Evolutionary conservation across 1,284 basidiomycete species (phyloP).

Genomic region (Cyathus pygmaeus): DNA sequence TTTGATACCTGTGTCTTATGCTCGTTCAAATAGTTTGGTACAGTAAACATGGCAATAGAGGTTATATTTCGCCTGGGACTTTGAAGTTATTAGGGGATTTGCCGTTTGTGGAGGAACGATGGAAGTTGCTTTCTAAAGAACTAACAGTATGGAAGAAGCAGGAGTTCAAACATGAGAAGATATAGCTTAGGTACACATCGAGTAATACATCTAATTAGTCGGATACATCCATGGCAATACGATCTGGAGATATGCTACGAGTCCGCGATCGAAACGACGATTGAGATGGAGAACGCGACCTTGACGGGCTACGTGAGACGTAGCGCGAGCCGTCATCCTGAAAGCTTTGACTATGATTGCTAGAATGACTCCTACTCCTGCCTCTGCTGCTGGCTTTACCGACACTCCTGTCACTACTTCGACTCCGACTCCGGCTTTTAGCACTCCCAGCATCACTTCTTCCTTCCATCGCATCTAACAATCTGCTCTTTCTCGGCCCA

Average conservation of each 20-base stretch:
- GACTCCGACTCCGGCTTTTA: slow-evolving; percentile 45
- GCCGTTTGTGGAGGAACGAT: slow-evolving; percentile 74
- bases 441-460: slow-evolving; percentile 61
- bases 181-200: slow-evolving; percentile 15
- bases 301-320: slow-evolving; percentile 70
- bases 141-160: slow-evolving; percentile 70
- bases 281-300: slow-evolving; percentile 54
- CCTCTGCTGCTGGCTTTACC: slow-evolving; percentile 34
- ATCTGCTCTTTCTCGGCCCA: slow-evolving; percentile 80
- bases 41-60: slow-evolving; percentile 75
- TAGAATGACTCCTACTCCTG: slow-evolving; percentile 27
- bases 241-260: slow-evolving; percentile 69
- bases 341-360: slow-evolving; percentile 46
- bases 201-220: slow-evolving; percentile 6
- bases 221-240: slow-evolving; percentile 52
- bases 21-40: slow-evolving; percentile 66
- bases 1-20: slow-evolving; percentile 1
- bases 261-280: slow-evolving; percentile 63
- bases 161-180: slow-evolving; percentile 60
- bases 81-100: slow-evolving; percentile 58
- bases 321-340: slow-evolving; percentile 65
- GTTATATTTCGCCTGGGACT: slow-evolving; percentile 73
- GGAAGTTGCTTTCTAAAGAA: slow-evolving; percentile 71
- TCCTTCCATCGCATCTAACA: slow-evolving; percentile 86
- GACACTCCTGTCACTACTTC: slow-evolving; percentile 39